Percentiles rank a stretch among this genome's conserved stretches.
These are phyloP conservation scores for Emmonsiellopsis sp. DNA, from an alignment of 2,329 filamentous ascomycete species.

Conservation along the genomic window DNA sequence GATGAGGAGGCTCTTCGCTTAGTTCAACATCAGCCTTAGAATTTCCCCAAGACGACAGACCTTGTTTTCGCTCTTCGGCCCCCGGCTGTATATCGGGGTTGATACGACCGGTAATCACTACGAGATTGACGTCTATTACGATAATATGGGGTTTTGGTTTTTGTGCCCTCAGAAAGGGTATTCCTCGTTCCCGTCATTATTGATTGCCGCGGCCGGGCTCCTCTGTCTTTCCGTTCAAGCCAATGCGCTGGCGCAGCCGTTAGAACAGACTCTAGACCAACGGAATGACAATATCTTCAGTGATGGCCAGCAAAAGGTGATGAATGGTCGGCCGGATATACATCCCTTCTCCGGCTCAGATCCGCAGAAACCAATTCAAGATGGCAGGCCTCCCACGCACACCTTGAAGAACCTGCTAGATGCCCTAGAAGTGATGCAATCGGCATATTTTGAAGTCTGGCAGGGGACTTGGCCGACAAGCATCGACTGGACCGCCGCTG, in stretches of 20 bases:
- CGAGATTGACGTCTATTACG: background rate
- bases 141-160: background rate
- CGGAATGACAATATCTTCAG: constrained; percentile 16
- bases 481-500: constrained; percentile 91
- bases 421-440: constrained; percentile 67
- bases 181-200: constrained; percentile 3
- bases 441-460: constrained; percentile 65
- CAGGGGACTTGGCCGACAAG: constrained; percentile 72
- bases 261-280: constrained; percentile 3
- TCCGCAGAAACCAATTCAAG: constrained; percentile 13
- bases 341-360: constrained; percentile 8
- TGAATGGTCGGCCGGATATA: constrained; percentile 7
- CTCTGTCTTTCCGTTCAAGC: constrained; percentile 15
- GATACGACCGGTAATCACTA: background rate
- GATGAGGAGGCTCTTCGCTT: background rate
- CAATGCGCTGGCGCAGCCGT: constrained; percentile 23
- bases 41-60: background rate
- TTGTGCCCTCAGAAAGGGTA: constrained; percentile 1
- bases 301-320: constrained; percentile 5
- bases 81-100: background rate
- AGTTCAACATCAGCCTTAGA: too few species aligned
- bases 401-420: constrained; percentile 40
- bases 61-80: background rate
- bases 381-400: constrained; percentile 7
- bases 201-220: constrained; percentile 6